A percentile compares a stretch with the other conserved stretches of the same genome.
These are phyloP conservation scores for Raddia guianensis DNA, from an alignment of 176 grass and related monocot genomes.

Conservation along the genomic window DNA sequence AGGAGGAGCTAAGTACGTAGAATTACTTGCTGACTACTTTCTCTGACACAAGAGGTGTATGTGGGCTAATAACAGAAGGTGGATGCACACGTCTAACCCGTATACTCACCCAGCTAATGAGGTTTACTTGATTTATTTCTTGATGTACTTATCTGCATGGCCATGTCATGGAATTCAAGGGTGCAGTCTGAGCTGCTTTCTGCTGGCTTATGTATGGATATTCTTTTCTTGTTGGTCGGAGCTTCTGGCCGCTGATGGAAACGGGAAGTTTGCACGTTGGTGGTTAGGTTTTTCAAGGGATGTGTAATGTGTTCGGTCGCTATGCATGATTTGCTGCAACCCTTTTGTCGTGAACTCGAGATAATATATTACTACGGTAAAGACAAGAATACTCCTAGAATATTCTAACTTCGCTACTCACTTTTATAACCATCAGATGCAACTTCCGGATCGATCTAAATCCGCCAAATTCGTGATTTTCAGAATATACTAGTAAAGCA, in stretches of 20 bases:
- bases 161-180: background rate
- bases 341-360: background rate
- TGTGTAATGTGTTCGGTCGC: background rate
- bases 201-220: too few relatives aligned
- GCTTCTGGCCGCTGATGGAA: background rate
- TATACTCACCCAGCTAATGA: background rate
- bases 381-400: too few relatives aligned
- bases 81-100: background rate
- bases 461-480: too few relatives aligned
- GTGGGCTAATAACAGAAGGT: background rate
- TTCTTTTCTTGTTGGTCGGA: background rate
- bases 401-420: too few relatives aligned
- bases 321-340: background rate
- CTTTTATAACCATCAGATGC: too few relatives aligned
- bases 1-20: background rate
- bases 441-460: too few relatives aligned
- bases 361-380: too few relatives aligned
- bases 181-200: too few relatives aligned
- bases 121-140: constrained; percentile 30
- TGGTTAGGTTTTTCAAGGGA: background rate
- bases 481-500: too few relatives aligned
- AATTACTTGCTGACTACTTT: background rate
- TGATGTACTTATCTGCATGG: background rate
- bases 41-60: background rate
- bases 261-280: background rate